These are phyloP conservation scores for Talaromyces stipitatus DNA, from an alignment of 495 filamentous ascomycete species.

Conservation along the genomic window DNA sequence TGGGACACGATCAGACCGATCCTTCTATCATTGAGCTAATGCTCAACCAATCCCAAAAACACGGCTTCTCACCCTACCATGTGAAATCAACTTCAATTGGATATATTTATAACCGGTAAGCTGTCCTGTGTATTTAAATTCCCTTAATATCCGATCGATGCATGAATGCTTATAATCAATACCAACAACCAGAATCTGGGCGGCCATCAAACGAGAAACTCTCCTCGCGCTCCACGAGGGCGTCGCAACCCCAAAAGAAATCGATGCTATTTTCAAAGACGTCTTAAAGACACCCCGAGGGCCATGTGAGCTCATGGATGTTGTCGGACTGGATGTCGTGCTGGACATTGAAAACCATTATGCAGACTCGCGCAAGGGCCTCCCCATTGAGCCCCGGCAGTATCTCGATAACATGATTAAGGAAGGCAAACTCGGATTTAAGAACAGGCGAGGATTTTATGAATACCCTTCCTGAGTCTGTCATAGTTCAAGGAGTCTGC, in stretches of 20 bases:
- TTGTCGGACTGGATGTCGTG: conserved; percentile 32
- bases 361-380: conserved; percentile 11
- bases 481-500: too few relatives aligned
- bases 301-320: conserved; percentile 34
- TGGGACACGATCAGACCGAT: conserved; percentile 26
- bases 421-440: conserved; percentile 20
- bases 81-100: conserved; percentile 25
- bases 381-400: conserved; percentile 17
- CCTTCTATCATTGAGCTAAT: conserved; percentile 17
- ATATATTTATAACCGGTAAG: conserved; percentile 33
- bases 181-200: conserved; percentile 24
- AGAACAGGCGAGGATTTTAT: conserved; percentile 26
- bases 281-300: conserved; percentile 28
- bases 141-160: background rate
- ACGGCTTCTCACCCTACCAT: conserved; percentile 32
- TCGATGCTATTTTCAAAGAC: conserved; percentile 32
- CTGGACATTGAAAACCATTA: conserved; percentile 35
- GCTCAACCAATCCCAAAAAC: conserved; percentile 16
- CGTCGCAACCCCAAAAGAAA: conserved; percentile 23
- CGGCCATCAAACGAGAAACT: conserved; percentile 33
- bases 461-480: conserved; percentile 12
- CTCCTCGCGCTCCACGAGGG: conserved; percentile 25
- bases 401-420: conserved; percentile 19
- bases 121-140: background rate
- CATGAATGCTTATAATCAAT: background rate